Evolutionary conservation across 441 rosid species (phyloP).

Genomic region (Corymbia calophylla): DNA sequence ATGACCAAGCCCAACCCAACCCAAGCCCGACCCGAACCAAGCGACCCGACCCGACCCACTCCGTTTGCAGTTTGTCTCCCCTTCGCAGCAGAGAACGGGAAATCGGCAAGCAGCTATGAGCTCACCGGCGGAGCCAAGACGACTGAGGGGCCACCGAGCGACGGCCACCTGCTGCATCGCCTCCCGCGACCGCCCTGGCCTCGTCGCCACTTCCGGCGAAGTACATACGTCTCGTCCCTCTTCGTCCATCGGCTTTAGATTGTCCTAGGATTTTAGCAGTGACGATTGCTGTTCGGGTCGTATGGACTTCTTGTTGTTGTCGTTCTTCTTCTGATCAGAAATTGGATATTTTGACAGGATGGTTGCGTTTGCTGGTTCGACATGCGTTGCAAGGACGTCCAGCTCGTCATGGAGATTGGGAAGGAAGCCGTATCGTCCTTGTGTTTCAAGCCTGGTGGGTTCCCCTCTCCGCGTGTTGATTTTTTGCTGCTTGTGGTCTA

Average conservation of each 20-base stretch:
- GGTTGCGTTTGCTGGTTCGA: slow-evolving; percentile 94
- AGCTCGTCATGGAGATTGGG: slow-evolving; percentile 47
- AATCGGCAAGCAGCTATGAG: neutral
- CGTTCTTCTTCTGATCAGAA: neutral
- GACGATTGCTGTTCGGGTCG: neutral
- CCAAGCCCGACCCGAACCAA: accelerated
- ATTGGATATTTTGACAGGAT: slow-evolving; percentile 34
- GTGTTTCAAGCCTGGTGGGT: slow-evolving; percentile 71
- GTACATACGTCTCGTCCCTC: slow-evolving; percentile 12
- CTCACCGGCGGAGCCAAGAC: slow-evolving; percentile 41
- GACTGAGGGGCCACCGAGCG: slow-evolving; percentile 71
- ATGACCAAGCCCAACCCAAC: neutral
- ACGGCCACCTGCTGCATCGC: slow-evolving; percentile 75
- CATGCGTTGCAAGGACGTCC: slow-evolving; percentile 84
- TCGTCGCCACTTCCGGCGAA: slow-evolving; percentile 74
- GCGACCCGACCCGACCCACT: neutral
- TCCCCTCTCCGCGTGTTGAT: neutral
- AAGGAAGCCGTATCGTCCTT: slow-evolving; percentile 67
- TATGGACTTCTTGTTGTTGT: neutral
- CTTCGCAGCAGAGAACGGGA: neutral
- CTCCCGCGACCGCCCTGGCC: slow-evolving; percentile 68
- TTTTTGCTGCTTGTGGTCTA: neutral
- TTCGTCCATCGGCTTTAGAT: neutral
- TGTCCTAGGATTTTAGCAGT: neutral
- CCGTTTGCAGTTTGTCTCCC: neutral